These are phyloP conservation scores for Aspergillus tamarii DNA, from an alignment of 2,329 filamentous ascomycete species.

Conservation along the genomic window DNA sequence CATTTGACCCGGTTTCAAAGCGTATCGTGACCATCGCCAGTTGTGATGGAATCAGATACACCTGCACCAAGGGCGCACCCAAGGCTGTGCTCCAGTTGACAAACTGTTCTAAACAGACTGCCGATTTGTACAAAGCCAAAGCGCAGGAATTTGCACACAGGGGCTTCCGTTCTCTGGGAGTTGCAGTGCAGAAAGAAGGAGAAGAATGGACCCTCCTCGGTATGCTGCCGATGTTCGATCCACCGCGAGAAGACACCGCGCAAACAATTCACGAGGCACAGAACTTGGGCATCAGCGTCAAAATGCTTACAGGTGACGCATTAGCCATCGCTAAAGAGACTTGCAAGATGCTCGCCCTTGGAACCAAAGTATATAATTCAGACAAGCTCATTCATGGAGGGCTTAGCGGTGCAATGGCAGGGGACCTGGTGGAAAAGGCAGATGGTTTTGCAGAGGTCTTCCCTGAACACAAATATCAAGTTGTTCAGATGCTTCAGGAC, in stretches of 20 bases:
- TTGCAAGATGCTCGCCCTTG: slow-evolving; percentile 78
- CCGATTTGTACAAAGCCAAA: slow-evolving; percentile 70
- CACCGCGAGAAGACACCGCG: slow-evolving; percentile 76
- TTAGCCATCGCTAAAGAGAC: slow-evolving; percentile 81
- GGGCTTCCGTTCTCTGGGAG: slow-evolving; percentile 78
- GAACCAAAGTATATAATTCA: slow-evolving; percentile 80
- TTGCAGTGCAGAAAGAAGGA: slow-evolving; percentile 76
- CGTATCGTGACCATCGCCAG: slow-evolving; percentile 72
- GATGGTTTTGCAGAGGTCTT: slow-evolving; percentile 76
- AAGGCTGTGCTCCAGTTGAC: slow-evolving; percentile 73
- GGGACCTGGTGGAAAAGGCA: slow-evolving; percentile 75
- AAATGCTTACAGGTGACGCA: slow-evolving; percentile 81
- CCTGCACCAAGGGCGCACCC: slow-evolving; percentile 76
- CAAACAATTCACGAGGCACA: slow-evolving; percentile 77
- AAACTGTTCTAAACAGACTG: slow-evolving; percentile 66
- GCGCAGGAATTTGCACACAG: slow-evolving; percentile 74
- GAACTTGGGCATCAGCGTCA: slow-evolving; percentile 74
- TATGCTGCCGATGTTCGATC: slow-evolving; percentile 80
- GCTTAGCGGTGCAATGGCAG: slow-evolving; percentile 71
- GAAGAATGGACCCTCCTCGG: slow-evolving; percentile 74
- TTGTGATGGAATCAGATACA: slow-evolving; percentile 70
- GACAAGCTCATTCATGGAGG: slow-evolving; percentile 76
- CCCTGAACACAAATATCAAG: slow-evolving; percentile 76
- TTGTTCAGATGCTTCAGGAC: slow-evolving; percentile 75
- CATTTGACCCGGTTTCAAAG: slow-evolving; percentile 76